phyloP scores from a whole-genome alignment of 2,329 filamentous ascomycete genomes.

The Paracamarosporium sp. region DNA sequence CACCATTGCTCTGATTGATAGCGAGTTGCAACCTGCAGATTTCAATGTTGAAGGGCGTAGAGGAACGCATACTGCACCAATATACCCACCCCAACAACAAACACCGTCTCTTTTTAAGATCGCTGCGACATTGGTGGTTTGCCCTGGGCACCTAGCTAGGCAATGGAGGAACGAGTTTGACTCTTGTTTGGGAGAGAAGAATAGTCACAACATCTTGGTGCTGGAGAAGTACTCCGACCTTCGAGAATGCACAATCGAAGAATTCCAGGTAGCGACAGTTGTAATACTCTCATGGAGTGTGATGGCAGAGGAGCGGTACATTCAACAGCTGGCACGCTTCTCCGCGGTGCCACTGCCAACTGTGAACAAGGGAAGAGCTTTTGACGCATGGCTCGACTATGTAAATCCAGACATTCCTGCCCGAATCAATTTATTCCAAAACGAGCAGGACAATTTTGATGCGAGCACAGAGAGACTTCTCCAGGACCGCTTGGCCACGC shows the following conservation, averaged over 20 bases:
- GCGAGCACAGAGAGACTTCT: conserved; percentile 27
- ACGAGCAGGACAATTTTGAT: conserved; percentile 38
- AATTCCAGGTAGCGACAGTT: conserved; percentile 59
- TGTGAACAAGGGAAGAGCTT: conserved; percentile 53
- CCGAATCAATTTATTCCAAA: conserved; percentile 50
- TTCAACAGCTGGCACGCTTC: conserved; percentile 57
- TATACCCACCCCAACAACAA: too few species aligned
- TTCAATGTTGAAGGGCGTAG: conserved; percentile 1
- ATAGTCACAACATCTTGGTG: conserved; percentile 51
- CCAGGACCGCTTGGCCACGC: conserved; percentile 34
- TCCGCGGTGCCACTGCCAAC: conserved; percentile 52
- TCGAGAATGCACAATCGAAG: conserved; percentile 48
- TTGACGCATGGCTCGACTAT: conserved; percentile 61
- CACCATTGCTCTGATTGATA: conserved; percentile 63
- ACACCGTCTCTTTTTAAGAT: conserved; percentile 48
- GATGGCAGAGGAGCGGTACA: conserved; percentile 57
- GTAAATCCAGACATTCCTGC: conserved; percentile 51
- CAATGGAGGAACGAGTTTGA: conserved; percentile 66
- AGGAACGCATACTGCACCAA: neutral
- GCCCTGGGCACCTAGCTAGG: conserved; percentile 60
- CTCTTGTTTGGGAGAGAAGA: conserved; percentile 54
- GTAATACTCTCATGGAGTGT: conserved; percentile 62
- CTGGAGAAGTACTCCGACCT: conserved; percentile 53
- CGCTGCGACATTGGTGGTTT: conserved; percentile 66
- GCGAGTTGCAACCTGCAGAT: conserved; percentile 42